These are phyloP conservation scores for Cladophialophora exuberans DNA, from an alignment of 2,329 filamentous ascomycete species.

Conservation along the genomic window DNA sequence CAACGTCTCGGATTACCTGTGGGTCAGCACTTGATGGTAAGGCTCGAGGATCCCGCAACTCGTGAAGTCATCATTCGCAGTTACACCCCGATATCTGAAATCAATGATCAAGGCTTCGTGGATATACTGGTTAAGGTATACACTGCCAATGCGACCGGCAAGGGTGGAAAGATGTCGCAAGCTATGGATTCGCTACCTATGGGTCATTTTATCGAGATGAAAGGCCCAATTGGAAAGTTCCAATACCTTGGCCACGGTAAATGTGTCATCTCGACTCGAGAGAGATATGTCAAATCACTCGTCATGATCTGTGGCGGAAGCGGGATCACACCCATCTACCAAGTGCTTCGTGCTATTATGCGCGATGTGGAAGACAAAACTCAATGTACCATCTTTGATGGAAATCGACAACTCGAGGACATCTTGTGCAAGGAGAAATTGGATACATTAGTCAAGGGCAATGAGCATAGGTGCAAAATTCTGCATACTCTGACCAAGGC, in stretches of 20 bases:
- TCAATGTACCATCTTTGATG: slow-evolving; percentile 72
- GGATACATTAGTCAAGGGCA: slow-evolving; percentile 61
- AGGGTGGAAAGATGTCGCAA: slow-evolving; percentile 80
- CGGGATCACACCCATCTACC: slow-evolving; percentile 91
- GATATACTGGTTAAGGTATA: slow-evolving; percentile 86
- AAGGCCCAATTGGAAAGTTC: slow-evolving; percentile 85
- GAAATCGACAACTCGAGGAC: slow-evolving; percentile 76
- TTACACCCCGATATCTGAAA: slow-evolving; percentile 81
- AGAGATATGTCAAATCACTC: slow-evolving; percentile 66
- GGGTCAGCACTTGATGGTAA: slow-evolving; percentile 86
- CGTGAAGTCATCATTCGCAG: slow-evolving; percentile 76
- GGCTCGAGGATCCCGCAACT: slow-evolving; percentile 71
- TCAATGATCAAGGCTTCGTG: slow-evolving; percentile 63
- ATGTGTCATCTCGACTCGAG: slow-evolving; percentile 63
- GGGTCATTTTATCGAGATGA: slow-evolving; percentile 78
- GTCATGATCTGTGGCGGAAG: slow-evolving; percentile 86
- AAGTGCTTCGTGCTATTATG: slow-evolving; percentile 76
- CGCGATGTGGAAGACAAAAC: slow-evolving; percentile 66
- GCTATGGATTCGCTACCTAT: slow-evolving; percentile 73
- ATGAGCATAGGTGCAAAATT: slow-evolving; percentile 63
- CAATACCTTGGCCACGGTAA: slow-evolving; percentile 71
- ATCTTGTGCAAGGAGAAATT: slow-evolving; percentile 79
- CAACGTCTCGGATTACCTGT: slow-evolving; percentile 77
- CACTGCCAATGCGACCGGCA: slow-evolving; percentile 58
- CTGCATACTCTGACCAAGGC: slow-evolving; percentile 71